Base-by-base conservation (phyloP, 179 eudicot genomes). In the Gypsophila paniculata region DNA sequence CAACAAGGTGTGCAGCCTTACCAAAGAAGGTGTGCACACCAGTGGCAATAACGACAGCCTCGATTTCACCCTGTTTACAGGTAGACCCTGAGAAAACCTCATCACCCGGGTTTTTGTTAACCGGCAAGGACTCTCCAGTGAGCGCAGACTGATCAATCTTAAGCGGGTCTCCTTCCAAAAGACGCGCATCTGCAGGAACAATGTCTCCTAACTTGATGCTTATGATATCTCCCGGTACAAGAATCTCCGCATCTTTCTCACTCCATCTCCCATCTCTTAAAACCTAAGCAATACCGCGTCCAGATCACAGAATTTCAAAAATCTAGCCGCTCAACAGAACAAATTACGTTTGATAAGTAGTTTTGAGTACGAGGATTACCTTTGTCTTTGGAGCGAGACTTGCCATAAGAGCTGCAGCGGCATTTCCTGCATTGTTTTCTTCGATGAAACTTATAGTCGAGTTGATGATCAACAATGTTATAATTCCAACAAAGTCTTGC, bases 1-100 rank as follows among this genome's bases (percentile, higher is more conserved):
- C 97, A 36, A 91, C 97, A 46, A 91, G 88, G 77, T 91, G 97
- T 60, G 97, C 97, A 32, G 96, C 97, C 77, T 91, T 91, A 32
- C 97, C 96, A 38, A 91, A 91, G 83, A 91, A 91, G 63, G 97
- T 89, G 76, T 85, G 87, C 42, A 91, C 89, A 25, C 97, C 96
- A 15, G 97, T 91, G 74, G 96, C 97, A 44, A 91, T 91, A 11
- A 91, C 97, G 65, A 91, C 77, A 29, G 96, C 97, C 75, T 91
- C 93, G 67, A 91, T 84, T 72, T 91, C 96, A 55, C 97, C 97
- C 76, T 91, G 97, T 72, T 91, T 91, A 76, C 97, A 91, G 22
- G 97, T 91, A 4, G 97, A 91, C 19, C 97, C 97, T 1, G 97
- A 91, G 80, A 76, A 91, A 1, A 91, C 93, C 72, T 76, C 96